Evolutionary conservation across 106 monocot genomes (phyloP), one percentile per base, ranked within the genome.

Genomic region (Apostasia shenzhenica): DNA sequence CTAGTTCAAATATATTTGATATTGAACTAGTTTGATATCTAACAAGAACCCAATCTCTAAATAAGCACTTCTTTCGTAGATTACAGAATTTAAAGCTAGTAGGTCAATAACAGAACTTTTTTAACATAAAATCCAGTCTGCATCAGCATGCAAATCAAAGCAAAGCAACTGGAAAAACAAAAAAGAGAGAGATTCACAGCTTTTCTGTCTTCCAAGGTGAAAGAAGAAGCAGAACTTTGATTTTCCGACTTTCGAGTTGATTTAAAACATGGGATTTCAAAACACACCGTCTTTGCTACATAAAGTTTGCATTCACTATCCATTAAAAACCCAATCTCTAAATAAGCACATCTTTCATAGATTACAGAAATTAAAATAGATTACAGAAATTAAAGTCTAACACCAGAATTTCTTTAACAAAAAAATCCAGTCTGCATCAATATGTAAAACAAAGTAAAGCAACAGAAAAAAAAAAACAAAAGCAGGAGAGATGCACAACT

Each of bases 341-440:
- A 0, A 6, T 64, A 64, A 2, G 40, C 41, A 39, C 62, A 63
- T 42, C 12, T 14, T 63, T 42, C 62, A 63, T 42, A 41, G 43
- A 63, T 5, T 42, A 63, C 45, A 63, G 43, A 68, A 49, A 54
- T 42, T 68, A 55, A 55, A 68, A 63, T 42, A 41, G 43, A 63
- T 5, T 42, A 63, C 45, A 63, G 43, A 68, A 49, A 54, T 42
- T 68, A 55, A 55, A 68, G n/a, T 55, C 53, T n/a, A 41, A 39
- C 41, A 40, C 40, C 42, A 49, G 3, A 26, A 5, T 5, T 48
- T 5, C 14, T 38, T 5, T 67, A 8, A 51, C 11, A 8, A 67
- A 8, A 51, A 8, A 5, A 8, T 62, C 43, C 6, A 54, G 42
- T 3, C 2, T 7, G 37, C 39, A 67, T 51, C 45, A 67, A 13